These are phyloP conservation scores for Pseudomassariella vexata DNA, from an alignment of 2,329 filamentous ascomycete species.

Conservation along the genomic window DNA sequence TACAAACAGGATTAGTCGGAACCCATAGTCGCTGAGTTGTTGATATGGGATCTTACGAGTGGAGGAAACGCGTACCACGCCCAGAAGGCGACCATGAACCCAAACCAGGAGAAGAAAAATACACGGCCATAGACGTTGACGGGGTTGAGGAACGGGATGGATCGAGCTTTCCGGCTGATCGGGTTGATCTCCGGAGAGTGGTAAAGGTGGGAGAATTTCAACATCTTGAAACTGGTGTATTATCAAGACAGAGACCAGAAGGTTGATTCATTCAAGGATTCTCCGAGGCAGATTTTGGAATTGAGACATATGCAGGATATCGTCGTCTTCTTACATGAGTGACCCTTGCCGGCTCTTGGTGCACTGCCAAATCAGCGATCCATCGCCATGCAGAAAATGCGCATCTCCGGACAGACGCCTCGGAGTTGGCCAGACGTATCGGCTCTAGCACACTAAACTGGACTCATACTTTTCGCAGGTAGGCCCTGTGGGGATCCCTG, in stretches of 20 bases:
- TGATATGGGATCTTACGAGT: conserved; percentile 46
- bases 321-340: too few species aligned
- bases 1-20: conserved; percentile 17
- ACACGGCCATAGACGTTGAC: conserved; percentile 77
- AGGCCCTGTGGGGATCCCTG: conserved; percentile 11
- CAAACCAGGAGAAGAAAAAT: conserved; percentile 68
- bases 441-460: conserved; percentile 9
- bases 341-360: too few species aligned
- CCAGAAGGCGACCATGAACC: conserved; percentile 66
- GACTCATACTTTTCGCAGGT: conserved; percentile 17
- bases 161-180: conserved; percentile 75
- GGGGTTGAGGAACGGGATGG: conserved; percentile 73
- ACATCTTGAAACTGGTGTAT: too few species aligned
- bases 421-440: conserved; percentile 12
- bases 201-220: conserved; percentile 36
- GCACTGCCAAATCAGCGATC: too few species aligned
- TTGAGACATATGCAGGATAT: too few species aligned
- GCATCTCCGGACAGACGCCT: conserved; percentile 18
- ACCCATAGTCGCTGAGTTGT: neutral
- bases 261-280: too few species aligned
- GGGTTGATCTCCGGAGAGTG: conserved; percentile 71
- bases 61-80: conserved; percentile 92
- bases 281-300: too few species aligned
- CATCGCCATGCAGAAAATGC: too few species aligned
- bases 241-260: too few species aligned